These are phyloP conservation scores for Candida vaughaniae DNA, from an alignment of 805 yeast species.

Conservation along the genomic window DNA sequence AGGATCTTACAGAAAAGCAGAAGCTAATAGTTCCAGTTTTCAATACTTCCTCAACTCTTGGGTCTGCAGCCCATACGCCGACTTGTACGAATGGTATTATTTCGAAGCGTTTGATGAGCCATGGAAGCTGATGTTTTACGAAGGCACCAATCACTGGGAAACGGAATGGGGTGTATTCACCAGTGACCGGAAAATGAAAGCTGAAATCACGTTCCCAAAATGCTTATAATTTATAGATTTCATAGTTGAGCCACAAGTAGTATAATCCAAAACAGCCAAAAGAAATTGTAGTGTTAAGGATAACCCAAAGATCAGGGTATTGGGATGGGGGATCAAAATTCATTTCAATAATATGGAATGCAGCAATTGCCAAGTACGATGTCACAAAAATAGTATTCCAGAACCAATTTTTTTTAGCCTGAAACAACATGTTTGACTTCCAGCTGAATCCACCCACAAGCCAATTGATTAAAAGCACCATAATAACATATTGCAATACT, in stretches of 20 bases:
- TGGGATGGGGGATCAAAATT: constrained; percentile 49
- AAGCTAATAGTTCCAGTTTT: constrained; percentile 45
- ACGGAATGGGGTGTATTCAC: constrained; percentile 71
- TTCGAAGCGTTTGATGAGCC: constrained; percentile 76
- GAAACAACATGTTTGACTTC: constrained; percentile 18
- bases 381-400: constrained; percentile 26
- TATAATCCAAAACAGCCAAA: constrained; percentile 73
- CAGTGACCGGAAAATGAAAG: constrained; percentile 45
- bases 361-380: constrained; percentile 44
- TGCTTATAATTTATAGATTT: constrained; percentile 23
- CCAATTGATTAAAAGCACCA: constrained; percentile 53
- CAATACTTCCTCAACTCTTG: constrained; percentile 51
- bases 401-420: constrained; percentile 21
- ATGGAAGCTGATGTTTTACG: constrained; percentile 58
- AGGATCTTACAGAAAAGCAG: constrained; percentile 45
- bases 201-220: constrained; percentile 39
- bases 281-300: constrained; percentile 69
- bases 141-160: constrained; percentile 55
- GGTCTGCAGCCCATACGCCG: constrained; percentile 43
- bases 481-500: constrained; percentile 64
- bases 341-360: constrained; percentile 55
- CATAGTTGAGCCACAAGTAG: constrained; percentile 80
- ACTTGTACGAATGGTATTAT: constrained; percentile 51
- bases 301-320: constrained; percentile 85
- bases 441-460: constrained; percentile 24